Evolutionary conservation across 2,329 filamentous ascomycete species (phyloP), one percentile per base, ranked within the genome.

Genomic region (Botrytis porri): DNA sequence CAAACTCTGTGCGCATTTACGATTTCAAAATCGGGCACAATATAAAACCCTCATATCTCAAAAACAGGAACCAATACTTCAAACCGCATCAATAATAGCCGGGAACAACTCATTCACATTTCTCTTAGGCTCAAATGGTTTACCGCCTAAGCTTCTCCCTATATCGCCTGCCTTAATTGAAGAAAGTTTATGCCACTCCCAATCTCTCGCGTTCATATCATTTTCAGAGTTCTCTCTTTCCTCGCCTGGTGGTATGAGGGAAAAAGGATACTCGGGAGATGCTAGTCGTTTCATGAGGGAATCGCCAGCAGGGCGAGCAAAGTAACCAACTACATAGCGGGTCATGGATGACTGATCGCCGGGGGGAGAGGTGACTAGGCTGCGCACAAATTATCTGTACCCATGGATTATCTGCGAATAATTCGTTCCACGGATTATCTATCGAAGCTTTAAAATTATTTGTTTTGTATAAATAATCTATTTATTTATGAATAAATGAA

Each of bases 261-360:
- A 67, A 45, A 12, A 57, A 16, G 64, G 64, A 18, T 67, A 67
- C n/a, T 64, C 57, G 4, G 61, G 69, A 16, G 69, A 32, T 35
- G 48, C 62, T 29, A 76, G 65, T 29, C 72, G 73, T 60, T 76
- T 76, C 75, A 77, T 76, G 8, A 51, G 62, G 82, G 51, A 80
- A 79, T 86, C 83, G 75, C 83, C 84, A 29, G 39, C 61, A 4
- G 86, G 86, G 73, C 87, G 77, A 45, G 83, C 81, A 78, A 88
- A 87, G 75, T 87, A 88, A 29, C 87, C 86, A 29, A 88, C 76
- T 78, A 85, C 87, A 76, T 84, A 85, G 70, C 87, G 80, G 20
- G 69, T 66, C 8, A 61, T 51, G 12, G 37, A 54, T n/a, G 64
- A 66, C 43, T 76, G 75, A n/a, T 70, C 69, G 4, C 75, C 79